These are phyloP conservation scores for Trichoderma simmonsii DNA, from an alignment of 2,329 filamentous ascomycete species.

Conservation along the genomic window DNA sequence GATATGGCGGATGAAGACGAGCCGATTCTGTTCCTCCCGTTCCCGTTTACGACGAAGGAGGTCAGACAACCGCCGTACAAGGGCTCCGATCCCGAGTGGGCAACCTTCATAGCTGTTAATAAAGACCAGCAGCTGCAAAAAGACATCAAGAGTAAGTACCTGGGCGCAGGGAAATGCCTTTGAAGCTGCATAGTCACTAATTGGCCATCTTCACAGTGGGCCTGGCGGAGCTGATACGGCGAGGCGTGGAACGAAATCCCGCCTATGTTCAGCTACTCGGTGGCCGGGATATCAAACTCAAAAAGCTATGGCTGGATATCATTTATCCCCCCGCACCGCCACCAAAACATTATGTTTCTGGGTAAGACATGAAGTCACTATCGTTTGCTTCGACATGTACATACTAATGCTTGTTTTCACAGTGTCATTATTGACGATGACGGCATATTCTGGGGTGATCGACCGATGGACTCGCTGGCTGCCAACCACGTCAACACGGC, in stretches of 20 bases:
- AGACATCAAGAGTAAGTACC: slow-evolving; percentile 44
- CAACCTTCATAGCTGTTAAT: slow-evolving; percentile 56
- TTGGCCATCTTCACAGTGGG: slow-evolving; percentile 25
- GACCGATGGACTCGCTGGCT: slow-evolving; percentile 46
- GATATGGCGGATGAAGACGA: slow-evolving; percentile 43
- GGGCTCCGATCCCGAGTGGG: slow-evolving; percentile 61
- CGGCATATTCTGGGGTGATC: slow-evolving; percentile 45
- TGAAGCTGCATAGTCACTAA: slow-evolving; percentile 19
- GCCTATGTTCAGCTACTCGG: slow-evolving; percentile 40
- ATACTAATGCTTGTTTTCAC: slow-evolving; percentile 24
- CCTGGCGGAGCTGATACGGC: slow-evolving; percentile 34
- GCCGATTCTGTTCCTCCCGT: slow-evolving; percentile 55
- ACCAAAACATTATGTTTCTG: slow-evolving; percentile 56
- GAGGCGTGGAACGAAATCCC: slow-evolving; percentile 41
- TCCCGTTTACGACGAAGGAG: slow-evolving; percentile 55
- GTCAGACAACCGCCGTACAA: slow-evolving; percentile 51
- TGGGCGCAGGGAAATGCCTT: not conserved
- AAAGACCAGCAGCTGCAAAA: slow-evolving; percentile 48
- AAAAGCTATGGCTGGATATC: slow-evolving; percentile 58
- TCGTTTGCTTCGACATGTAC: no score
- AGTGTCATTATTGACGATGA: slow-evolving; percentile 52
- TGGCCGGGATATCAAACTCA: slow-evolving; percentile 48
- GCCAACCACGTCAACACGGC: slow-evolving; percentile 46
- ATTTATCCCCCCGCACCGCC: slow-evolving; percentile 58
- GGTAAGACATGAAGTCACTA: slow-evolving; percentile 41